Evolutionary conservation across 2,329 filamentous ascomycete species (phyloP).

Genomic region (Seiridium cupressi): DNA sequence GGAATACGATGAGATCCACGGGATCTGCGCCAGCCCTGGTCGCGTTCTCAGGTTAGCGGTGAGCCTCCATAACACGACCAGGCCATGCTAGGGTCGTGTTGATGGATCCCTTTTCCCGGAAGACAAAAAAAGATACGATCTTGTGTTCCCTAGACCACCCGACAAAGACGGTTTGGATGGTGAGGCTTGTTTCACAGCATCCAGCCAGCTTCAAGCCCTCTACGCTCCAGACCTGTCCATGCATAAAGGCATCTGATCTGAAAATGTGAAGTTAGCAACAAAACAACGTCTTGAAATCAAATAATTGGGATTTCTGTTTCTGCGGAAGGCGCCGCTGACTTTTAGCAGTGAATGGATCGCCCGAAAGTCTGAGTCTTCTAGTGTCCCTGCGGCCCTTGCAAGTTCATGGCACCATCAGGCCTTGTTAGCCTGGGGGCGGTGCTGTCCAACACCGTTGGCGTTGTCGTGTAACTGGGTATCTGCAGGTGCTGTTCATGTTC

Average conservation of each 20-base stretch:
- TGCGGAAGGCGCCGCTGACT: background rate
- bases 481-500: background rate
- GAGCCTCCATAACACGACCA: background rate
- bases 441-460: background rate
- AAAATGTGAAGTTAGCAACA: background rate
- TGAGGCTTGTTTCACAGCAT: background rate
- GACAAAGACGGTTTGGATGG: background rate
- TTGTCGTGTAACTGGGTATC: background rate
- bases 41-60: constrained; percentile 2
- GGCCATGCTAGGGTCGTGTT: background rate
- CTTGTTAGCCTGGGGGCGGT: constrained; percentile 1
- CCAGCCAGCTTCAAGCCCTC: too few species aligned
- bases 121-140: background rate
- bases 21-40: background rate
- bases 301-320: background rate
- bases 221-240: too few species aligned
- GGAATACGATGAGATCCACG: constrained; percentile 4
- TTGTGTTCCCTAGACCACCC: background rate
- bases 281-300: too few species aligned
- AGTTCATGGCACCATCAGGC: constrained; percentile 1
- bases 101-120: constrained; percentile 1
- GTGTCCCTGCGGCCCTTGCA: background rate
- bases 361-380: background rate
- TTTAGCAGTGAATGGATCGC: background rate
- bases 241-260: background rate